phyloP scores from a whole-genome alignment of 2,329 filamentous ascomycete species.

The Microsporum ferrugineum region DNA sequence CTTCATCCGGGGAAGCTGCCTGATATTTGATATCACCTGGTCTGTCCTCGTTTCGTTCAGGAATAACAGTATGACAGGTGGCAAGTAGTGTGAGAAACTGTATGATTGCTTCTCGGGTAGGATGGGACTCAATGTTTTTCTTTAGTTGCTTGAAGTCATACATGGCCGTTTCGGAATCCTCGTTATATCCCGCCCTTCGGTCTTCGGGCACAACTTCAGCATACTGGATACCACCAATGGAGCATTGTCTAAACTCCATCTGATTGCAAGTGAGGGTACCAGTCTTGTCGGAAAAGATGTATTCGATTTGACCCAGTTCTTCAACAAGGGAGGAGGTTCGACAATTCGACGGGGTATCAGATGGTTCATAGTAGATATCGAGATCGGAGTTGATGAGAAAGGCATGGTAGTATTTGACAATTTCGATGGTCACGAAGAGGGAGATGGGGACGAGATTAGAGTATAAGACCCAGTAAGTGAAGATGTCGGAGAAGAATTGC shows the following conservation, averaged over 20 bases:
- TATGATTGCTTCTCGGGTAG: conserved; percentile 51
- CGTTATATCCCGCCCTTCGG: conserved; percentile 64
- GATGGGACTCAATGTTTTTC: conserved; percentile 55
- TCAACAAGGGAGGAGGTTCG: conserved; percentile 93
- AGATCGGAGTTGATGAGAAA: conserved; percentile 95
- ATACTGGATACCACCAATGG: conserved; percentile 88
- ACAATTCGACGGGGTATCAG: conserved; percentile 89
- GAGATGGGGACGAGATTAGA: conserved; percentile 95
- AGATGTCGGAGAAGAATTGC: conserved; percentile 85
- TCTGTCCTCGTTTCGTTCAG: conserved; percentile 69
- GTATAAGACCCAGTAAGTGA: conserved; percentile 97
- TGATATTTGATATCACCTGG: conserved; percentile 86
- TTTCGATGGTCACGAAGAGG: conserved; percentile 90
- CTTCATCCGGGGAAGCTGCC: conserved; percentile 92
- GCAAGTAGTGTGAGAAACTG: conserved; percentile 80
- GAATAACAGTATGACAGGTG: conserved; percentile 95
- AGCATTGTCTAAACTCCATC: conserved; percentile 97
- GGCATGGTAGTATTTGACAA: conserved; percentile 98
- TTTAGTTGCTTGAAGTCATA: conserved; percentile 70
- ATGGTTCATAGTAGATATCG: conserved; percentile 95
- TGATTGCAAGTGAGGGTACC: conserved; percentile 94
- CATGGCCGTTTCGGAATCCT: conserved; percentile 60
- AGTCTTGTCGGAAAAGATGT: conserved; percentile 97
- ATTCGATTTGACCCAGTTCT: conserved; percentile 95
- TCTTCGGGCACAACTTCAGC: conserved; percentile 87